Evolutionary conservation across 495 filamentous ascomycete species (phyloP).

Genomic region (Daldinia decipiens): DNA sequence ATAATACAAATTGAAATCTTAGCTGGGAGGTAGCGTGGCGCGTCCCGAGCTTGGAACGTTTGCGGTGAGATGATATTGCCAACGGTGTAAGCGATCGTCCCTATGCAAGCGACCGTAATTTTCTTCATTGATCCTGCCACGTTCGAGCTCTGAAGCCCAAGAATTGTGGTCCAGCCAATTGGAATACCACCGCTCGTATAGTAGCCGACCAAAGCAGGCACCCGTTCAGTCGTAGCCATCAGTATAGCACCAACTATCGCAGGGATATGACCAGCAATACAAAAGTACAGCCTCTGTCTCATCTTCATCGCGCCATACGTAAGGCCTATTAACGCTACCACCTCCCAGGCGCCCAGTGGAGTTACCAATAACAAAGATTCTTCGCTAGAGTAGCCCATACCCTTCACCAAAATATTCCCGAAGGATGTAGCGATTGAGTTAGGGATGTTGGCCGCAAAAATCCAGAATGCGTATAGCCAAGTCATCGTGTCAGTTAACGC

Average conservation of each 20-base stretch:
- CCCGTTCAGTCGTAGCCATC: conserved; percentile 69
- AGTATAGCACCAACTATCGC: conserved; percentile 70
- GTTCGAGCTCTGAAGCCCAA: conserved; percentile 71
- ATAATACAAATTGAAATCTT: conserved; percentile 74
- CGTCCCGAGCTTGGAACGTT: conserved; percentile 50
- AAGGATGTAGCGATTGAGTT: conserved; percentile 52
- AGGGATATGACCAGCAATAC: conserved; percentile 54
- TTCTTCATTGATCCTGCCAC: conserved; percentile 80
- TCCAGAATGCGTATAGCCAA: conserved; percentile 71
- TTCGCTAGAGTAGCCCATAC: conserved; percentile 61
- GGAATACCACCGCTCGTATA: conserved; percentile 58
- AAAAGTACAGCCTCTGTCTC: conserved; percentile 45
- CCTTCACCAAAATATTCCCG: conserved; percentile 47
- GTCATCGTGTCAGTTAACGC: conserved; percentile 57
- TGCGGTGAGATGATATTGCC: conserved; percentile 64
- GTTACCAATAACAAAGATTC: conserved; percentile 73
- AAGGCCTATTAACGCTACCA: conserved; percentile 64
- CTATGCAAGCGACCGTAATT: conserved; percentile 74
- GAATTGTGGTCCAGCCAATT: conserved; percentile 66
- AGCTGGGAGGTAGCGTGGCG: conserved; percentile 71
- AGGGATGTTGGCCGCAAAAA: conserved; percentile 69
- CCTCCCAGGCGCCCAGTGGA: conserved; percentile 74
- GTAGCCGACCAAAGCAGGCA: conserved; percentile 69
- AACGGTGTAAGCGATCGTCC: conserved; percentile 71
- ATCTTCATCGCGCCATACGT: conserved; percentile 40